These are phyloP conservation scores for Xerocomus nothofagi DNA, from an alignment of 1,284 basidiomycete genomes.

Conservation along the genomic window DNA sequence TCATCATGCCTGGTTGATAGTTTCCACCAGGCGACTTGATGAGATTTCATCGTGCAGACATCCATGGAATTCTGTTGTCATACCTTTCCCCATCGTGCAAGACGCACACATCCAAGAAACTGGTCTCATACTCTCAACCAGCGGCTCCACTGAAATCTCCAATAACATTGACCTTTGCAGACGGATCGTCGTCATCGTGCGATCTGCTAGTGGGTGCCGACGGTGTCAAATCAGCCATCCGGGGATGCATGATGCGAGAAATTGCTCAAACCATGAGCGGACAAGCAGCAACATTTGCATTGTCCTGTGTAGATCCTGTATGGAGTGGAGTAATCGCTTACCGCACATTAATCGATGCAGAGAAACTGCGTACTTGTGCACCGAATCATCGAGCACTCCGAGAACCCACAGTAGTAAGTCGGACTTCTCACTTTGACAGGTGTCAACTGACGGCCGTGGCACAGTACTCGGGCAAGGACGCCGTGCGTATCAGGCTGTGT, in stretches of 20 bases:
- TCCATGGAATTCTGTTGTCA: conserved; percentile 41
- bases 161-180: conserved; percentile 44
- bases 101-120: conserved; percentile 40
- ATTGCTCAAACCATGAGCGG: conserved; percentile 20
- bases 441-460: not conserved
- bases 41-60: conserved; percentile 45
- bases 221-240: conserved; percentile 52
- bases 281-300: conserved; percentile 12
- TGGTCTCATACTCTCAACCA: conserved; percentile 39
- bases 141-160: conserved; percentile 18
- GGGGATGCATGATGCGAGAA: conserved; percentile 41
- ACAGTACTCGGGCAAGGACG: conserved; percentile 31
- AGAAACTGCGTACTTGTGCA: conserved; percentile 34
- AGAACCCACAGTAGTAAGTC: conserved; percentile 30
- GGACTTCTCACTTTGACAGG: not conserved
- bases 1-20: conserved; percentile 2
- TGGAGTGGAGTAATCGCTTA: conserved; percentile 47
- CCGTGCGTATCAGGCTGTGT: conserved; percentile 19
- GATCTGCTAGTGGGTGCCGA: conserved; percentile 54
- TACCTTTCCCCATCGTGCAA: conserved; percentile 35
- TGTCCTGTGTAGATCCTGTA: conserved; percentile 35
- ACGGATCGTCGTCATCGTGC: conserved; percentile 43
- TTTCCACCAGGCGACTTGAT: conserved; percentile 38
- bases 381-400: conserved; percentile 38
- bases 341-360: conserved; percentile 39